Conservation (phyloP, 1,284 basidiomycete genomes). For the Leccinum olivaceoglutinosum region DNA sequence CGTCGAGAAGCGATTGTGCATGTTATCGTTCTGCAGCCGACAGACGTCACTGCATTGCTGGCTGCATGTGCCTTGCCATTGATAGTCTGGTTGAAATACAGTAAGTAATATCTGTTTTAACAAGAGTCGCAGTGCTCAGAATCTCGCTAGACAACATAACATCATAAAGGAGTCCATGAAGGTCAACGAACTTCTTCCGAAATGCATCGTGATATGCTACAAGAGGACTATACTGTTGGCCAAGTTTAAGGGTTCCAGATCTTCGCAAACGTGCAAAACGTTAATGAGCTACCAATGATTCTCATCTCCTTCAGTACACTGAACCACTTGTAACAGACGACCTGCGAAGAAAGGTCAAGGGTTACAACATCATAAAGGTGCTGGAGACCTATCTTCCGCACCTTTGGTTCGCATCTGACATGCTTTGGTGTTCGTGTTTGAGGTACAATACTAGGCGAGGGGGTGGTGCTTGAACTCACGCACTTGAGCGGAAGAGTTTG, state of each 20-base stretch:
- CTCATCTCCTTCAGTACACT: neutral
- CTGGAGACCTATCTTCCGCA: constrained; percentile 14
- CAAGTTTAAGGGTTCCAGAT: constrained; percentile 24
- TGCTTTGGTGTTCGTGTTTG: neutral
- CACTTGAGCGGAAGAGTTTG: constrained; percentile 15
- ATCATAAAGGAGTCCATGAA: constrained; percentile 12
- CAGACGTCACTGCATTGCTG: too few relatives aligned
- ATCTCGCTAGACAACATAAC: too few relatives aligned
- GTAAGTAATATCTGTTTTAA: too few relatives aligned
- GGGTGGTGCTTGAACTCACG: constrained; percentile 1
- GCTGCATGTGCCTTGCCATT: too few relatives aligned
- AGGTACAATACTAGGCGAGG: neutral
- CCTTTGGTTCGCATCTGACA: constrained; percentile 11
- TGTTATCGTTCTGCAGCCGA: too few relatives aligned
- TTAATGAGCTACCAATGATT: constrained; percentile 6
- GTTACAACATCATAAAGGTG: constrained; percentile 13
- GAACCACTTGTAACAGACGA: constrained; percentile 11
- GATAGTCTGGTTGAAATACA: too few relatives aligned
- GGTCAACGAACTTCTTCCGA: constrained; percentile 8
- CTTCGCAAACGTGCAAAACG: constrained; percentile 21
- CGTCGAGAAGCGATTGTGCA: too few relatives aligned
- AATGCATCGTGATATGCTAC: constrained; percentile 19
- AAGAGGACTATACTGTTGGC: constrained; percentile 24
- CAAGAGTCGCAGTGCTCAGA: too few relatives aligned
- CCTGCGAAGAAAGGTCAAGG: constrained; percentile 13